Evolutionary conservation across 2,329 filamentous ascomycete genomes (phyloP).

Genomic region (Chaetomium sp.): DNA sequence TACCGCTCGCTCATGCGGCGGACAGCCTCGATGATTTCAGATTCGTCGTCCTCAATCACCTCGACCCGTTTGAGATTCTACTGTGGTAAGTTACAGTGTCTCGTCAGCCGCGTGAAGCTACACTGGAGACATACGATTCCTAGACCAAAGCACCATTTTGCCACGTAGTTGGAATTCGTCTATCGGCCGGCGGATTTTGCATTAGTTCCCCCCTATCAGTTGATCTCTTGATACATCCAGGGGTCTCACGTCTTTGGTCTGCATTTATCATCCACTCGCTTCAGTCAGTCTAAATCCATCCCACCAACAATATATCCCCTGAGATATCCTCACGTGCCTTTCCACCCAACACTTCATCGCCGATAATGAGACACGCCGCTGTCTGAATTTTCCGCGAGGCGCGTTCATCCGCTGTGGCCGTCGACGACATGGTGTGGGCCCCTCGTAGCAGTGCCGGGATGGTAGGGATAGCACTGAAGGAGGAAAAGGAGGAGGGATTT

Average conservation of each 20-base stretch:
- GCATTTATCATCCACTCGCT: not conserved
- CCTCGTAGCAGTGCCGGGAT: not conserved
- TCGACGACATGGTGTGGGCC: slow-evolving; percentile 38
- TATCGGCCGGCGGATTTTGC: slow-evolving; percentile 27
- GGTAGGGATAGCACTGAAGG: slow-evolving; percentile 2
- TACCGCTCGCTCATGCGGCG: slow-evolving; percentile 81
- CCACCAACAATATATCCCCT: not conserved
- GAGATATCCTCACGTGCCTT: slow-evolving; percentile 55
- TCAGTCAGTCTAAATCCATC: not conserved
- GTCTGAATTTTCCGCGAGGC: slow-evolving; percentile 70
- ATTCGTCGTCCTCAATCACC: slow-evolving; percentile 87
- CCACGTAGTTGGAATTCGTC: slow-evolving; percentile 59
- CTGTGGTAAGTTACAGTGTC: slow-evolving; percentile 5
- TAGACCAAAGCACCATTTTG: slow-evolving; percentile 57
- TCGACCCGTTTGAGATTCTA: slow-evolving; percentile 77
- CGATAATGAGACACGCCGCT: slow-evolving; percentile 88
- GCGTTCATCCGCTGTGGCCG: slow-evolving; percentile 46
- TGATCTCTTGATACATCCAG: not conserved
- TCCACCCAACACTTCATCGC: slow-evolving; percentile 92
- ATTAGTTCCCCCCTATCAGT: too few species aligned
- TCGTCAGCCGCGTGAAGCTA: not conserved
- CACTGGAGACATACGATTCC: slow-evolving; percentile 44
- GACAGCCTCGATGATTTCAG: slow-evolving; percentile 82
- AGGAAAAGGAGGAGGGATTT: slow-evolving; percentile 42
- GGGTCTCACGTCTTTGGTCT: slow-evolving; percentile 27